Conservation (phyloP, 1,284 basidiomycete genomes). For the Flammula alnicola region DNA sequence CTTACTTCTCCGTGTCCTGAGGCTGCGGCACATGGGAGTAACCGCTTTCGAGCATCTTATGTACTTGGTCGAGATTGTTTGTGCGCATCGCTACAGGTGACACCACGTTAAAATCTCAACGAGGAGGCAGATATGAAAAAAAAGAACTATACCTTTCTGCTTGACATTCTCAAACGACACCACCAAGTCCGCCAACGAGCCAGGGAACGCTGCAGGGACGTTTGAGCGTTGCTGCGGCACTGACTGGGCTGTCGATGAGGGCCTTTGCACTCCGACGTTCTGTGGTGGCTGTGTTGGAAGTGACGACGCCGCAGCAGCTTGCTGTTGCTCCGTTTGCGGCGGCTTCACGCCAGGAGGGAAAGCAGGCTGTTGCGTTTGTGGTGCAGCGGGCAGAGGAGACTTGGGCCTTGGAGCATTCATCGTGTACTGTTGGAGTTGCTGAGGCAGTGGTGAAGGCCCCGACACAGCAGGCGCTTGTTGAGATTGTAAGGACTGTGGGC, state of each 20-base stretch:
- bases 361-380: slow-evolving; percentile 47
- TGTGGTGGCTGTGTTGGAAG: slow-evolving; percentile 33
- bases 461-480: slow-evolving; percentile 39
- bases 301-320: slow-evolving; percentile 22
- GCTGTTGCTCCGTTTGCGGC: slow-evolving; percentile 46
- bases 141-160: slow-evolving; percentile 77
- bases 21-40: slow-evolving; percentile 91
- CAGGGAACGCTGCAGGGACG: slow-evolving; percentile 65
- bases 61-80: slow-evolving; percentile 86
- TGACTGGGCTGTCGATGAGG: slow-evolving; percentile 49
- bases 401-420: slow-evolving; percentile 33
- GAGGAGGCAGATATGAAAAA: neutral
- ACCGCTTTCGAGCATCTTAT: slow-evolving; percentile 91
- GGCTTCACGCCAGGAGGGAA: slow-evolving; percentile 76
- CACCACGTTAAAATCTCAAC: slow-evolving; percentile 2
- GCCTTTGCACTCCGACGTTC: slow-evolving; percentile 41
- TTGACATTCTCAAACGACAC: slow-evolving; percentile 95
- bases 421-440: slow-evolving; percentile 60
- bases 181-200: slow-evolving; percentile 90
- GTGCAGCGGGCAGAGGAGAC: slow-evolving; percentile 30
- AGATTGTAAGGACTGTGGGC: slow-evolving; percentile 31
- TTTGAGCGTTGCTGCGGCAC: slow-evolving; percentile 35
- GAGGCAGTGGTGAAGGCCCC: slow-evolving; percentile 62
- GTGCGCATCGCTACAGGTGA: slow-evolving; percentile 69
- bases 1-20: slow-evolving; percentile 92